These are phyloP conservation scores for Pythium dissotocum DNA, from an alignment of 352 stramenopile genomes.

Conservation along the genomic window DNA sequence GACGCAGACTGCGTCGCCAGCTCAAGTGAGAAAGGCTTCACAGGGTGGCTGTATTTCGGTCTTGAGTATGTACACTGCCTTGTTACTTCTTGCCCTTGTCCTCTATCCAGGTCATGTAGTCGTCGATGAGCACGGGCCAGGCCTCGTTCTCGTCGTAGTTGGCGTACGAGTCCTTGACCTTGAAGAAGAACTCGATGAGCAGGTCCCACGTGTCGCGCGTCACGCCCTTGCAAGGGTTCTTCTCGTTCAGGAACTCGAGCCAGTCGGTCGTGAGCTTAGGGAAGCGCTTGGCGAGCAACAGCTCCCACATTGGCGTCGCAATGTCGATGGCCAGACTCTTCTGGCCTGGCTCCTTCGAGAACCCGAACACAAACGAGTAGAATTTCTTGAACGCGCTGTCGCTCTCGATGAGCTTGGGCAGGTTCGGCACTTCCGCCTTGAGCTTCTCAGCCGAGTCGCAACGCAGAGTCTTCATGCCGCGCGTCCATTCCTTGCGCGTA, in stretches of 20 bases:
- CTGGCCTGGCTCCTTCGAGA: slow-evolving; percentile 87
- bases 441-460: slow-evolving; percentile 70
- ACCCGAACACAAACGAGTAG: slow-evolving; percentile 87
- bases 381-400: slow-evolving; percentile 77
- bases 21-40: slow-evolving; percentile 3
- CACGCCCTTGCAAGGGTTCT: slow-evolving; percentile 79
- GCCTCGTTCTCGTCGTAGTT: slow-evolving; percentile 90
- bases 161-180: slow-evolving; percentile 74
- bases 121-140: slow-evolving; percentile 89
- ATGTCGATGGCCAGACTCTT: slow-evolving; percentile 88
- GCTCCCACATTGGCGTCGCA: slow-evolving; percentile 85
- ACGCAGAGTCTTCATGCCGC: slow-evolving; percentile 76
- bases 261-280: slow-evolving; percentile 68
- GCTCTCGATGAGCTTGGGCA: slow-evolving; percentile 57
- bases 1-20: too few species aligned
- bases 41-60: slow-evolving; percentile 1
- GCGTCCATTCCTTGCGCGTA: slow-evolving; percentile 80
- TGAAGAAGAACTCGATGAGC: slow-evolving; percentile 84
- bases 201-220: slow-evolving; percentile 88
- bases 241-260: slow-evolving; percentile 77
- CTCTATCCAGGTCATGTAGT: slow-evolving; percentile 88
- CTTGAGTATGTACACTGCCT: slow-evolving; percentile 25
- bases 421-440: slow-evolving; percentile 50
- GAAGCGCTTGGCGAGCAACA: slow-evolving; percentile 68
- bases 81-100: slow-evolving; percentile 49